Base-by-base conservation (phyloP, 768 basidiomycete species). In the Agrocybe pediades region DNA sequence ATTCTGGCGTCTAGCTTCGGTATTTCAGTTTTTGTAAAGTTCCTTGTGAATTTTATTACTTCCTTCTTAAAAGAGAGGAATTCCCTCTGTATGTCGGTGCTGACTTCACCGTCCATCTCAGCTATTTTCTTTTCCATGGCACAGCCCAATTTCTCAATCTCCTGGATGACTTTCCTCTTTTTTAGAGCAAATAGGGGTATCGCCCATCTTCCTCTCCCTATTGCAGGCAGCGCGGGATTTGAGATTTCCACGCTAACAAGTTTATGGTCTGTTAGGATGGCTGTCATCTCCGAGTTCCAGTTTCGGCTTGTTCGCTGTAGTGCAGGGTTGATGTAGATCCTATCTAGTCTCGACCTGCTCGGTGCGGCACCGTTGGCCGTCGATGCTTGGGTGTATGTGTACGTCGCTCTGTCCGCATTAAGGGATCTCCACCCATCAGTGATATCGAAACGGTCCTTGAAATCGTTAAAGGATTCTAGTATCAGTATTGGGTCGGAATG, bases 361-460 rank as follows among this genome's bases (percentile, higher is more conserved):
- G 21, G 36, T 41, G 46, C 56, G 19, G 41, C 39, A n/a, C n/a
- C n/a, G n/a, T n/a, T n/a, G n/a, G n/a, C n/a, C n/a, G n/a, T n/a
- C n/a, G n/a, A n/a, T 30, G 46, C 40, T 40, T 67, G 65, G 0
- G 36, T 17, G 61, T 58, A 74, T 2, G 75, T 70, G 49, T 61
- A 76, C 4, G 19, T 51, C 11, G 41, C 54, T 2, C 27, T 55
- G 0, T 49, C 45, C 0, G 68, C 67, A 62, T 62, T 54, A 6
- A 56, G 57, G 0, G 42, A n/a, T 40, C 72, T 23, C 73, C 74
- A 78, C 0, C 73, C 69, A 52, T 75, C 74, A 0, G 16, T 17
- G 0, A 76, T 39, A 0, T 58, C 4, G 0, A 70, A 46, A 1
- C 9, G 23, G 0, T 15, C 15, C 50, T 68, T 71, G 0, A 75